Percentiles rank a stretch among this genome's conserved stretches.
Conservation (phyloP, 371 early-diverging fungal species). For the Batrachochytrium dendrobatidis region DNA sequence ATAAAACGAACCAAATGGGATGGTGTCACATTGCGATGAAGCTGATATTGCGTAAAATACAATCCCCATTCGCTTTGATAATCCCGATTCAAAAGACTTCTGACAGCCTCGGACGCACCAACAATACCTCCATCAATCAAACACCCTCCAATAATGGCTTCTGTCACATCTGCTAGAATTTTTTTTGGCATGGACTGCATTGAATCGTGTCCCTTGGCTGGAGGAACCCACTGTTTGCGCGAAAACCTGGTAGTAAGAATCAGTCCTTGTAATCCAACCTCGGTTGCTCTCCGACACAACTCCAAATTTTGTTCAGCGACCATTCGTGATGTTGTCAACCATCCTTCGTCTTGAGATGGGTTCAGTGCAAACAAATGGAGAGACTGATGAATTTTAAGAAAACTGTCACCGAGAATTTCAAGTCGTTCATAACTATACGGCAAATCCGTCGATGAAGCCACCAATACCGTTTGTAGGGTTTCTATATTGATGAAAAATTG, state of each 20-base stretch:
- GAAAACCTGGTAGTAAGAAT: slow-evolving; percentile 25
- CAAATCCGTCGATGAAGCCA: slow-evolving; percentile 42
- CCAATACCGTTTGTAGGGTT: slow-evolving; percentile 24
- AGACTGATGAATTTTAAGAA: slow-evolving; percentile 79
- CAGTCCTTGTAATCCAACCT: slow-evolving; percentile 41
- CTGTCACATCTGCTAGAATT: slow-evolving; percentile 81
- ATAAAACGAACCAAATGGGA: too few relatives aligned
- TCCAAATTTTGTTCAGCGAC: slow-evolving; percentile 39
- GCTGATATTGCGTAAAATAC: slow-evolving; percentile 13
- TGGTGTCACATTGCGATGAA: too few relatives aligned
- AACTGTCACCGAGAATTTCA: slow-evolving; percentile 90
- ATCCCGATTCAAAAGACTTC: slow-evolving; percentile 14
- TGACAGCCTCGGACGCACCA: slow-evolving; percentile 52
- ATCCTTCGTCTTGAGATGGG: slow-evolving; percentile 69
- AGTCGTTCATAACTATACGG: slow-evolving; percentile 86
- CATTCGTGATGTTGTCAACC: slow-evolving; percentile 19
- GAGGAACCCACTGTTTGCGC: slow-evolving; percentile 25
- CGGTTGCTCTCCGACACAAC: slow-evolving; percentile 51
- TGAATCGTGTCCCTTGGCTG: neutral
- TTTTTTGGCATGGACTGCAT: slow-evolving; percentile 49
- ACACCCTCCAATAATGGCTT: slow-evolving; percentile 81
- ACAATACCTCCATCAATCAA: slow-evolving; percentile 53
- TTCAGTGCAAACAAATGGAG: slow-evolving; percentile 69
- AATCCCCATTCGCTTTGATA: slow-evolving; percentile 21
- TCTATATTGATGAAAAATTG: too few relatives aligned